A percentile compares a stretch with the other conserved stretches of the same genome.
Evolutionary conservation across 495 filamentous ascomycete species (phyloP).

Genomic region (Paragyromitra xinjiangensis): DNA sequence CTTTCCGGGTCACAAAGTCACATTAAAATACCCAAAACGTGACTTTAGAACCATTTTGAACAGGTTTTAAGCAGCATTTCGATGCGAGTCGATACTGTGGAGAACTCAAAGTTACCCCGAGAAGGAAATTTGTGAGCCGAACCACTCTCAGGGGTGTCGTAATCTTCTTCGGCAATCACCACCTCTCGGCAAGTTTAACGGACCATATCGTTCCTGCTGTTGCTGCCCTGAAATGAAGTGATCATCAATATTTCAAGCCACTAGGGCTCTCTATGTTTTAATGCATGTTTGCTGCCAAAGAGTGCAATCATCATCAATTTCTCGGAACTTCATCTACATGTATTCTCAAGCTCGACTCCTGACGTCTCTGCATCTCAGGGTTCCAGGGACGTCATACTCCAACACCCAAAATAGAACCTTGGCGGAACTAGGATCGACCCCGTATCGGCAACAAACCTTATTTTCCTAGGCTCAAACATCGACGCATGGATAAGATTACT

Average conservation of each 20-base stretch:
- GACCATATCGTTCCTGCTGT: neutral
- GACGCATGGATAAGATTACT: too few species aligned
- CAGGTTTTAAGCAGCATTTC: neutral
- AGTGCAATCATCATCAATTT: slow-evolving; percentile 4
- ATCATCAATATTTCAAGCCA: neutral
- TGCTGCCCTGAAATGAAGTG: neutral
- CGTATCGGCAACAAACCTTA: slow-evolving; percentile 6
- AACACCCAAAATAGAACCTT: neutral
- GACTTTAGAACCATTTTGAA: neutral
- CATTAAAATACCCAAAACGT: neutral
- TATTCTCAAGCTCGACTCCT: neutral
- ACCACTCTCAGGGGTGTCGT: neutral
- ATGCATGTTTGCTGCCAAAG: neutral
- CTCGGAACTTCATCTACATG: neutral
- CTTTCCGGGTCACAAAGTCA: neutral
- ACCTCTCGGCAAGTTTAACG: neutral
- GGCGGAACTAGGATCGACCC: neutral
- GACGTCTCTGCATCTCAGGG: neutral
- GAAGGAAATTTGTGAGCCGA: slow-evolving; percentile 5
- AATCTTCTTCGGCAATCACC: slow-evolving; percentile 14
- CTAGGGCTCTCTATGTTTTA: neutral
- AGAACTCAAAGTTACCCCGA: neutral
- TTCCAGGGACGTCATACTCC: neutral
- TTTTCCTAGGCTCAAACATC: neutral
- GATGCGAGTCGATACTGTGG: neutral